Base-by-base conservation (phyloP, 164 flowering plant genomes). In the Umbilicus rupestris region DNA sequence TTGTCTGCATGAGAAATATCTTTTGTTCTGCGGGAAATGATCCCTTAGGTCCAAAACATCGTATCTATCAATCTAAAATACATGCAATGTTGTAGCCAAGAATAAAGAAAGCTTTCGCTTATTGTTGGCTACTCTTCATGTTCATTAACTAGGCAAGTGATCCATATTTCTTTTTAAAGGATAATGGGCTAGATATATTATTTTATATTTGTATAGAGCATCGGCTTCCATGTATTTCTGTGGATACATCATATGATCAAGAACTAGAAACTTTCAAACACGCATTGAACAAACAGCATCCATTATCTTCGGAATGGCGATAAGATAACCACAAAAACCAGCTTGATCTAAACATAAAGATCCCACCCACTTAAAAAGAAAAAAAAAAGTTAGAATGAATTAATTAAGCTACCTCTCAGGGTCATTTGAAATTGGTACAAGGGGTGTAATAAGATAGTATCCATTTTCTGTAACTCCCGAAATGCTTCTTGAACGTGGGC, bases 391-490 rank as follows among this genome's bases (percentile, higher is more conserved):
- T 28, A 55, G 3, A 55, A 28, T 49, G 55, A 55, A 52, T 28
- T 17, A 71, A 7, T 20, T 65, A 7, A 4, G 50, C 68, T 79
- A 90, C 97, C 98, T 87, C 58, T 79, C 83, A 20, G 85, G 77
- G 63, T 80, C 71, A 30, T 70, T 69, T 29, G 80, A 72, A 52
- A 82, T 44, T 12, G 94, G 95, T 80, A 85, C 62, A 24, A 94
- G 80, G 29, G 98, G 97, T 3, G 93, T 89, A 47, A 94, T 82
- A 29, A 94, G 72, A 70, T 84, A 90, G 77, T 89, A 91, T 49
- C 98, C 98, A 81, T 91, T 94, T 78, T 90, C 96, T 24, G 97
- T 87, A 69, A 94, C 86, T 58, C 98, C 98, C 1, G 97, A 94
- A 70, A 94, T 86, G 78, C 96, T 87, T 77, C 98, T 84, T 39